phyloP scores from a whole-genome alignment of 1,284 basidiomycete species.

The Pseudozyma pruni region DNA sequence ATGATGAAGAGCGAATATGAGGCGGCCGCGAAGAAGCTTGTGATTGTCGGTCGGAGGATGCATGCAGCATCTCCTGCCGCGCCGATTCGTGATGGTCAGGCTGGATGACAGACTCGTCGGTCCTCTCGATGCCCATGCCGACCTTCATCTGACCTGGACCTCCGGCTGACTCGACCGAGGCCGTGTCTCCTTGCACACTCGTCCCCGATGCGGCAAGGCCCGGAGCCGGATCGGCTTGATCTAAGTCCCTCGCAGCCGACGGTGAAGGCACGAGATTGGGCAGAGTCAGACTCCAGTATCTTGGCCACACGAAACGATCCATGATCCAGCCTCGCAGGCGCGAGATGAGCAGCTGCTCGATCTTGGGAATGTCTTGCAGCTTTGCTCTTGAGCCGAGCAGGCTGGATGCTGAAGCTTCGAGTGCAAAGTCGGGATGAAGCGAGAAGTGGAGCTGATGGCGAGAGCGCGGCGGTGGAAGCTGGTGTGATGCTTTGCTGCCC shows the following conservation, averaged over 20 bases:
- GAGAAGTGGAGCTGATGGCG: constrained; percentile 70
- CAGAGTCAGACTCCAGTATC: constrained; percentile 69
- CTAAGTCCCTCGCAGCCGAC: constrained; percentile 10
- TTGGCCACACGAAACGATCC: constrained; percentile 72
- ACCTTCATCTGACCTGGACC: constrained; percentile 38
- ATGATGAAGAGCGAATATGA: constrained; percentile 19
- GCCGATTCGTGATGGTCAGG: constrained; percentile 42
- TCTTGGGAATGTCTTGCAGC: constrained; percentile 74
- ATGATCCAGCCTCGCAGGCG: constrained; percentile 71
- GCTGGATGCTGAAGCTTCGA: constrained; percentile 71
- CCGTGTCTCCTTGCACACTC: not conserved
- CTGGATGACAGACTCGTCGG: constrained; percentile 39
- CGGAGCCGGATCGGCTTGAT: not conserved
- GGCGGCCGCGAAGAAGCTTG: constrained; percentile 7
- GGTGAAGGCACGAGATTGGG: constrained; percentile 62
- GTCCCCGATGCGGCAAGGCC: not conserved
- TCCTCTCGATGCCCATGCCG: constrained; percentile 24
- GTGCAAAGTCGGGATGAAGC: constrained; percentile 73
- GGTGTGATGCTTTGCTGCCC: constrained; percentile 58
- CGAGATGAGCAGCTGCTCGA: constrained; percentile 73
- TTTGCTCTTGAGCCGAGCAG: constrained; percentile 73
- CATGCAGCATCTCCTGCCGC: constrained; percentile 37
- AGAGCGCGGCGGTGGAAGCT: constrained; percentile 50
- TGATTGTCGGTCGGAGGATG: constrained; percentile 4
- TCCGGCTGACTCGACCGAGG: constrained; percentile 2